These are phyloP conservation scores for Eucalyptus brandiana DNA, from an alignment of 345 rosid genomes.

Conservation along the genomic window DNA sequence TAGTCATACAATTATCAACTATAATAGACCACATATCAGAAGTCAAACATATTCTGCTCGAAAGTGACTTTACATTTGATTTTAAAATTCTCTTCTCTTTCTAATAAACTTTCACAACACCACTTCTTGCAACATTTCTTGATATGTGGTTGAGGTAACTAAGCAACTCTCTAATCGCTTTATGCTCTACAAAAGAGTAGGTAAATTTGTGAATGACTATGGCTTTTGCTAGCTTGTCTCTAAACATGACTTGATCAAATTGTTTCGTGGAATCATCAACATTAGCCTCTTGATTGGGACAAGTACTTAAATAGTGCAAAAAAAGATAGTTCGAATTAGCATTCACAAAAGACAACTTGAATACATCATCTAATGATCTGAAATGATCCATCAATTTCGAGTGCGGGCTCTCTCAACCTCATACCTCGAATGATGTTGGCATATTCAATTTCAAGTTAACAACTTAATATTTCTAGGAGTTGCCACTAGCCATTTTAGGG, in stretches of 20 bases:
- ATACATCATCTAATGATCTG: no score
- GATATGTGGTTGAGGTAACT: not conserved
- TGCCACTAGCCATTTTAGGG: no score
- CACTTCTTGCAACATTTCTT: not conserved
- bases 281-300: not conserved
- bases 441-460: no score
- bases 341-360: no score
- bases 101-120: not conserved
- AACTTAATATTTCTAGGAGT: no score
- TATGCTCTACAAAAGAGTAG: not conserved
- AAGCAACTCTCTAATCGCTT: fast-evolving
- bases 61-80: no score
- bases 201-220: not conserved
- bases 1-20: not conserved
- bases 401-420: no score
- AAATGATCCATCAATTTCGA: no score
- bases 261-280: fast-evolving
- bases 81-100: not conserved
- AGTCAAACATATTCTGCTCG: fast-evolving
- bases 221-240: not conserved
- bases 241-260: not conserved
- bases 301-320: not conserved
- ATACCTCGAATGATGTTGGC: no score
- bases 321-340: no score
- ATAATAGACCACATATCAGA: fast-evolving